These are phyloP conservation scores for Fraxinus paxiana DNA, from an alignment of 305 asterid genomes.

Conservation along the genomic window DNA sequence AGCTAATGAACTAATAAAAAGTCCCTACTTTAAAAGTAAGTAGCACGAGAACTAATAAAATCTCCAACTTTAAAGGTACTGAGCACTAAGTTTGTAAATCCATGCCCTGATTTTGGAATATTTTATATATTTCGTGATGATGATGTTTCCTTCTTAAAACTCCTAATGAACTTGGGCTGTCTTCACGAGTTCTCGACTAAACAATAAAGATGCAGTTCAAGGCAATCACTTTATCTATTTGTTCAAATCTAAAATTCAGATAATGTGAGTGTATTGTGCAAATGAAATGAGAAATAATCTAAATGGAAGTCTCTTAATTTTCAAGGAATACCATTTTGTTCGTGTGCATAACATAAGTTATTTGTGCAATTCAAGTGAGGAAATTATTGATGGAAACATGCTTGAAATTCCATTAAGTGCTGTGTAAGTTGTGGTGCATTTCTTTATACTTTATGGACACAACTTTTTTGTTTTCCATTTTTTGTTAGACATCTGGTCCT, in stretches of 20 bases:
- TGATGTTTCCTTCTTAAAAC: background rate
- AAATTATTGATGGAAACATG: background rate
- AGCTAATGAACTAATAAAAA: slow-evolving; percentile 2
- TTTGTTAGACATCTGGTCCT: background rate
- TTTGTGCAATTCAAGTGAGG: background rate
- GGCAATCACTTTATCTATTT: background rate
- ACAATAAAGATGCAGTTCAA: background rate
- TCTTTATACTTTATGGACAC: background rate
- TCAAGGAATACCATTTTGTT: background rate
- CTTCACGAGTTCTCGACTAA: background rate
- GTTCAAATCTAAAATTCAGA: background rate
- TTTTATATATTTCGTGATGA: background rate
- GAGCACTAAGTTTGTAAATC: background rate
- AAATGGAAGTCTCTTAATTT: background rate
- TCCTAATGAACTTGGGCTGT: background rate
- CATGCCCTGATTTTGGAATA: slow-evolving; percentile 1
- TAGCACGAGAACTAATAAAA: background rate
- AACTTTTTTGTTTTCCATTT: background rate
- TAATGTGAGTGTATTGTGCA: background rate
- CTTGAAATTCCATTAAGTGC: background rate
- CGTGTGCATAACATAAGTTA: background rate
- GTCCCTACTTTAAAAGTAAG: background rate
- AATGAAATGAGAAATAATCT: background rate
- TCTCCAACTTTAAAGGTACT: background rate
- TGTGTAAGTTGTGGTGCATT: background rate